Percentiles rank a stretch among this genome's conserved stretches.
Evolutionary conservation across 176 grass and related monocot genomes (phyloP).

Genomic region (Oryza rufipogon): DNA sequence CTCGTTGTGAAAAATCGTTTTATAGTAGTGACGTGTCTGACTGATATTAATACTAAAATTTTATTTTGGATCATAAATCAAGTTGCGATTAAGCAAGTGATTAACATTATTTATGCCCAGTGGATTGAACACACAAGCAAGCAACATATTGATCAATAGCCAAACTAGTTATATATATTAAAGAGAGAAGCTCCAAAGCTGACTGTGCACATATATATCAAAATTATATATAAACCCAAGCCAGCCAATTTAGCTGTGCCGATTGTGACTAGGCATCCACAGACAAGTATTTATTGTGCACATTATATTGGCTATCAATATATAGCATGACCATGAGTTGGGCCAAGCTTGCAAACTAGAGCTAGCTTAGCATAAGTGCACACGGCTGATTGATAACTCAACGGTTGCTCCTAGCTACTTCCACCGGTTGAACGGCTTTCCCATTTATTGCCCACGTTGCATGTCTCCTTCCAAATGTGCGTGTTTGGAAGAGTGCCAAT

Average conservation of each 20-base stretch:
- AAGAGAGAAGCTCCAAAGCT: neutral
- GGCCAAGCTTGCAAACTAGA: neutral
- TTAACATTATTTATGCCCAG: neutral
- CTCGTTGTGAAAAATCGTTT: no score
- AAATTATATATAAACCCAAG: neutral
- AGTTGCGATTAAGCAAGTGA: neutral
- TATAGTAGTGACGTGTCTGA: no score
- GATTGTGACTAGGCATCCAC: slow-evolving; percentile 40
- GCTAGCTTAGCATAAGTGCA: neutral
- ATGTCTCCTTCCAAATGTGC: slow-evolving; percentile 19
- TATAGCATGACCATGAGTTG: neutral
- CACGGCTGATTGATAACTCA: neutral
- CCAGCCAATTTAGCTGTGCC: slow-evolving; percentile 19
- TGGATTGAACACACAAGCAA: neutral
- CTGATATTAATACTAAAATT: no score
- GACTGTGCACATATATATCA: neutral
- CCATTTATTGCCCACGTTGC: slow-evolving; percentile 53
- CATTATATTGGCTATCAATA: neutral
- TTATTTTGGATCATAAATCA: neutral
- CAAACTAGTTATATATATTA: neutral
- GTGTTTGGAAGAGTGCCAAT: neutral
- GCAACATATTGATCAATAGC: neutral
- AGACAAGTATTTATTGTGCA: slow-evolving; percentile 44
- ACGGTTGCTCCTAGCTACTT: slow-evolving; percentile 19
- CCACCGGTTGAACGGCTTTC: slow-evolving; percentile 7